Base-by-base conservation (phyloP, 768 basidiomycete genomes). In the Mycena haematopus region DNA sequence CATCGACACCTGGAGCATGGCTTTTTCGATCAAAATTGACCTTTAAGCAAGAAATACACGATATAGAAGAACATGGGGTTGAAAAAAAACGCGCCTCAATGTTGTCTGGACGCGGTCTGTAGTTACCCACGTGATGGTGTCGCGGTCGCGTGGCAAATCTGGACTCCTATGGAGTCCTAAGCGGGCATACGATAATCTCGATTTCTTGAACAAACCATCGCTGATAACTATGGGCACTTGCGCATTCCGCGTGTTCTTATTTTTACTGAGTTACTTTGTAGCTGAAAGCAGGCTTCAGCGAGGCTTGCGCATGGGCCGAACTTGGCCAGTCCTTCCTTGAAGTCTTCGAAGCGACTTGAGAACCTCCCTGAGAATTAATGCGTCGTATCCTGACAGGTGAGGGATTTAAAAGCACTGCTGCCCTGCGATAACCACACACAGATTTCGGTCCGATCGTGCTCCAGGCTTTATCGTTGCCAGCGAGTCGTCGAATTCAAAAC, bases 211-310 rank as follows among this genome's bases (percentile, higher is more conserved):
- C 45, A 49, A 53, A 45, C 53, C 49, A 35, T 44, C 29, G 36
- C 46, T 15, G 35, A 44, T 60, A 60, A 38, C 44, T 19, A 60
- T 36, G 17, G 46, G 25, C 35, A 51, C 53, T 50, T 29, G 54
- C 38, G 27, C 29, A 24, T 13, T 50, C 60, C 60, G 49, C 60
- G 22, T 61, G 60, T 56, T 56, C 54, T 55, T 44, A 35, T 50
- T 52, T 21, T 2, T 35, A 40, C 45, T 33, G n/a, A n/a, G n/a
- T n/a, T n/a, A n/a, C n/a, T 15, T 35, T 29, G 8, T 13, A 47
- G 21, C 58, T 24, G 22, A 6, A 54, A 25, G 7, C 14, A 6
- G 27, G 40, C 45, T 60, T 46, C 47, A 61, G 47, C 49, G 60
- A 61, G 60, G 60, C 60, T 5, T 44, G 17, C 27, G 25, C 45